phyloP scores from a whole-genome alignment of 345 rosid species.

The Triadica sebifera region DNA sequence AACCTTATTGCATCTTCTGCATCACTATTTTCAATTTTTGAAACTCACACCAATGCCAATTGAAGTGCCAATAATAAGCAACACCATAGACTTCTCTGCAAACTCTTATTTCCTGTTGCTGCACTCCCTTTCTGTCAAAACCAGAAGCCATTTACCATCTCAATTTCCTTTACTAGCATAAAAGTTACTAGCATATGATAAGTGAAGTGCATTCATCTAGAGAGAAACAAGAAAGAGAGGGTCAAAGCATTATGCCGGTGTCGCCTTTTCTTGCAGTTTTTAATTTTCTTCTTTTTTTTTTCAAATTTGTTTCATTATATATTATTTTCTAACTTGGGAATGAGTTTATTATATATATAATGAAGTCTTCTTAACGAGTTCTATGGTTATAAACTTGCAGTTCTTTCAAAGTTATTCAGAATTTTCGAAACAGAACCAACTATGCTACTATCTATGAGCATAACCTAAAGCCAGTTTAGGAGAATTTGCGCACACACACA shows the following conservation, averaged over 20 bases:
- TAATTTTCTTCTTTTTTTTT: background rate
- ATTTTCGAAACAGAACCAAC: background rate
- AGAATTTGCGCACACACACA: too few relatives aligned
- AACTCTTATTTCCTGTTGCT: background rate
- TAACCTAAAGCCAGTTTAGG: background rate
- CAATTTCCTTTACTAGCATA: background rate
- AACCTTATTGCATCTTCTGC: too few relatives aligned
- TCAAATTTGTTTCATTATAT: too few relatives aligned
- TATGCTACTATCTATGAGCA: background rate
- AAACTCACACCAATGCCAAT: background rate
- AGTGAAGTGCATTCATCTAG: background rate
- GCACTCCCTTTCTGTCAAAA: constrained; percentile 17
- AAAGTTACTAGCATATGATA: background rate
- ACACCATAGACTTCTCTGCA: background rate
- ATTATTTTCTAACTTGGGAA: too few relatives aligned
- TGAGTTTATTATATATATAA: background rate
- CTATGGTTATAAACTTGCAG: background rate
- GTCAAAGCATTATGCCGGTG: background rate
- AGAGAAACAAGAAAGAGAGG: background rate
- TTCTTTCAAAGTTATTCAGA: background rate
- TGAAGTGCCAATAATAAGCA: background rate
- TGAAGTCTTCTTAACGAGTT: background rate
- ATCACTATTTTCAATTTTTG: too few relatives aligned
- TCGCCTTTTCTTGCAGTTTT: background rate
- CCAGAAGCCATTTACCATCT: background rate